phyloP scores from a whole-genome alignment of 495 filamentous ascomycete genomes.

The Niebla homalea region DNA sequence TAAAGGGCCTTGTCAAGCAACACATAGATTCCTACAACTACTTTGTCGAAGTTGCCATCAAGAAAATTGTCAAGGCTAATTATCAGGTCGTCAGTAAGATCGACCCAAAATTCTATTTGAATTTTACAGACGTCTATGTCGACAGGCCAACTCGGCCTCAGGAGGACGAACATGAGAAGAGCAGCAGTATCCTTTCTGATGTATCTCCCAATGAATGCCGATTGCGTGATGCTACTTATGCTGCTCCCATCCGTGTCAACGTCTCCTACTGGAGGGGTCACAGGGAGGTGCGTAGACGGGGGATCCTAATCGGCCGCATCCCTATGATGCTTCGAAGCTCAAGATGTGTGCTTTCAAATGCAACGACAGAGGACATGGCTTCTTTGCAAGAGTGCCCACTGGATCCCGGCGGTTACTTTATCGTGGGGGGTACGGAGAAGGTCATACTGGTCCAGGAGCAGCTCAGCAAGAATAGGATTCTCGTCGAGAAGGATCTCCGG shows the following conservation, averaged over 20 bases:
- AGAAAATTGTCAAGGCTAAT: conserved; percentile 88
- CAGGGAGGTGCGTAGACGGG: conserved; percentile 50
- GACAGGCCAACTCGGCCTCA: conserved; percentile 64
- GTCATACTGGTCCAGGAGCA: conserved; percentile 98
- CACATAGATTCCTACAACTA: conserved; percentile 99
- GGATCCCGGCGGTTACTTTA: conserved; percentile 95
- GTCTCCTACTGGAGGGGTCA: conserved; percentile 71
- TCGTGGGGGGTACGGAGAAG: conserved; percentile 95
- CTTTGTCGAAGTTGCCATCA: conserved; percentile 87
- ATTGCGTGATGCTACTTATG: conserved; percentile 88
- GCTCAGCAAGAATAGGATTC: conserved; percentile 95
- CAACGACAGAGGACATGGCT: conserved; percentile 72
- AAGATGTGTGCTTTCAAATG: conserved; percentile 72
- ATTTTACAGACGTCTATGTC: conserved; percentile 73
- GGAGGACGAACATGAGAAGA: conserved; percentile 32
- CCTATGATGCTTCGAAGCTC: conserved; percentile 95
- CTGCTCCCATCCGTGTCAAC: conserved; percentile 82
- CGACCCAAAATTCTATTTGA: conserved; percentile 72
- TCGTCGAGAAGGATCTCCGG: conserved; percentile 82
- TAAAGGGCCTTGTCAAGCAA: conserved; percentile 91
- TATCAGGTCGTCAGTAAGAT: conserved; percentile 74
- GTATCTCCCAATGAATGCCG: conserved; percentile 89
- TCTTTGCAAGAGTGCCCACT: conserved; percentile 83
- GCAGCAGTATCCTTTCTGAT: conserved; percentile 27
- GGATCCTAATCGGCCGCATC: conserved; percentile 73